Evolutionary conservation across 2,329 filamentous ascomycete genomes (phyloP).

Genomic region (Nothopassalora personata): DNA sequence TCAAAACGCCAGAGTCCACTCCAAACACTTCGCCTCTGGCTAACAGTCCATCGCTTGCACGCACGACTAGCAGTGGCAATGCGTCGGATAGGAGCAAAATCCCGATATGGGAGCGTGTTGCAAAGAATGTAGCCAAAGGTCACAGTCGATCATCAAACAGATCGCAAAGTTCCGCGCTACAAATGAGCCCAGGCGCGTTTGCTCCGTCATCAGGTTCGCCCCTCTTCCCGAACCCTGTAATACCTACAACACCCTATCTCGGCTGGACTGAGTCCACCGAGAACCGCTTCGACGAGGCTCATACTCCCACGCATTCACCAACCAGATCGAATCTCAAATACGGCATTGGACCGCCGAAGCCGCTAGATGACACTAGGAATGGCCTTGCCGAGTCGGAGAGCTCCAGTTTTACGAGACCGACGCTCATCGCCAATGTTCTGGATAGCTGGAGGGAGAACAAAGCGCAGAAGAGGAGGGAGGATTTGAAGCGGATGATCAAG

Average conservation of each 20-base stretch:
- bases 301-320: constrained; percentile 9
- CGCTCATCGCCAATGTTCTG: constrained; percentile 15
- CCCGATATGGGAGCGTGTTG: constrained; percentile 8
- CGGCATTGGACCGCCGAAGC: constrained; percentile 15
- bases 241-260: constrained; percentile 9
- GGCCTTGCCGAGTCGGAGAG: constrained; percentile 3
- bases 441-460: constrained; percentile 23
- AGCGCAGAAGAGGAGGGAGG: constrained; percentile 29
- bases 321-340: constrained; percentile 8
- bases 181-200: neutral
- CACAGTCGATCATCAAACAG: neutral
- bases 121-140: constrained; percentile 16
- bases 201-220: constrained; percentile 12
- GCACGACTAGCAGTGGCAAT: neutral
- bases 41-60: neutral
- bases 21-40: constrained; percentile 12
- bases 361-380: constrained; percentile 17
- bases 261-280: constrained; percentile 26
- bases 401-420: neutral
- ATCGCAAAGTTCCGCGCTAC: constrained; percentile 7
- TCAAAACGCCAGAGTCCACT: constrained; percentile 15
- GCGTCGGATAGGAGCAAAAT: neutral
- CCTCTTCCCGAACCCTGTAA: constrained; percentile 14
- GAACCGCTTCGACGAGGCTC: constrained; percentile 20
- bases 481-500: constrained; percentile 31